Evolutionary conservation across 129 eudicot genomes (phyloP).

Genomic region (Solidago caesia): DNA sequence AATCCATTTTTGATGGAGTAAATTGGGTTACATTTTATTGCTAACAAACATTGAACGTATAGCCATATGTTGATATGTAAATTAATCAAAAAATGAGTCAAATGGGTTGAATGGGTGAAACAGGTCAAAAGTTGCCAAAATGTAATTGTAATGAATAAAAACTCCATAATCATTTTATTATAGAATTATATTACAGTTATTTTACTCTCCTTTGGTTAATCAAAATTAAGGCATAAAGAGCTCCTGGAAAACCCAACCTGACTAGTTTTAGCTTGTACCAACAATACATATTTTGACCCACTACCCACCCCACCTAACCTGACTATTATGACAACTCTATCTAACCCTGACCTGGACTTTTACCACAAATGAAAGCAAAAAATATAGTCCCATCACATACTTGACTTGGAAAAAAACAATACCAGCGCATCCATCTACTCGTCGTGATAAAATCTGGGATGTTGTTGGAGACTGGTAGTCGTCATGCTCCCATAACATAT

Average conservation of each 20-base stretch:
- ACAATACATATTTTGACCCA: background rate
- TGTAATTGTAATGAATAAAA: background rate
- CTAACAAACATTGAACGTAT: background rate
- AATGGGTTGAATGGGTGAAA: background rate
- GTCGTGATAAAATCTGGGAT: constrained; percentile 50
- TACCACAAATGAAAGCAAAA: constrained; percentile 7
- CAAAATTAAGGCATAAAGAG: background rate
- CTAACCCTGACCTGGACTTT: background rate
- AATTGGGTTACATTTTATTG: background rate
- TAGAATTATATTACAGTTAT: background rate
- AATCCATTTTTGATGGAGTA: background rate
- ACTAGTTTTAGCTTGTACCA: background rate
- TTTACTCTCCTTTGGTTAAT: background rate
- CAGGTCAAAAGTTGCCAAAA: background rate
- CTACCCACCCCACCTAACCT: background rate
- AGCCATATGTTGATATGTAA: no score
- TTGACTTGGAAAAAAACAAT: constrained; percentile 18
- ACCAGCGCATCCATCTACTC: constrained; percentile 56
- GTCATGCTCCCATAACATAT: constrained; percentile 72
- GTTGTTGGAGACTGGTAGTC: constrained; percentile 43
- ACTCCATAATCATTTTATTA: background rate
- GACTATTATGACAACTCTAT: background rate
- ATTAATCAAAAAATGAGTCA: background rate
- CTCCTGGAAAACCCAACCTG: background rate
- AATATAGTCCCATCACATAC: background rate